Base-by-base conservation (phyloP, 306 rosid genomes). In the Echinosophora koreensis region DNA sequence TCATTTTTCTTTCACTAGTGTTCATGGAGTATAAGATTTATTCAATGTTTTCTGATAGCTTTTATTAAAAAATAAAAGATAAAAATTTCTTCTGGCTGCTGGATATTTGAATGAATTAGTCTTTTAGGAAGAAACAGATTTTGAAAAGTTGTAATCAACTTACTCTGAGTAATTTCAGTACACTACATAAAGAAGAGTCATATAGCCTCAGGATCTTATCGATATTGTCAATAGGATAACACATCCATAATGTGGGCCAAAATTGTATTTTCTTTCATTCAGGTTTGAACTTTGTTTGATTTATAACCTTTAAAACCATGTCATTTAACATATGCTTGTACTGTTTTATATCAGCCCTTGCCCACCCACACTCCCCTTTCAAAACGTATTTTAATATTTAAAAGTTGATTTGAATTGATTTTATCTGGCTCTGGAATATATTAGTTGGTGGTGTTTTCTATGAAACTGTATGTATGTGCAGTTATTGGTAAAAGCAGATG, bases 91-190 rank as follows among this genome's bases (percentile, higher is more conserved):
- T 50, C 39, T 63, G 39, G 42, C 30, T 18, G 71, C 54, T 3
- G 41, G 55, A 76, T 76, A 38, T 37, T 55, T 77, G 81, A 44
- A 52, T 17, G 47, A 10, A 14, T 39, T 17, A 56, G 65, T 52
- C 46, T 65, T 5, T 52, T 13, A 8, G 80, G 32, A 50, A 76
- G 52, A 71, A 65, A 70, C 32, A 8, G 8, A 38, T 38, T 65
- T 63, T 65, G 32, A 50, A 69, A 41, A 54, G 55, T 54, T 65
- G 8, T 13, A 50, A 65, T n/a, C 18, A 51, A 39, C 73, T 38
- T 37, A 27, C 32, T 14, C 32, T 14, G 16, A 27, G 80, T 38
- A 52, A n/a, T 11, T 41, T n/a, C 8, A 3, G 17, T 17, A 47
- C 18, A 16, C 49, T 35, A 15, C 49, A 15, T 8, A 30, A 49